Evolutionary conservation across 768 basidiomycete species (phyloP), one percentile per base, ranked within the genome.

Genomic region (Lactarius sanguifluus): DNA sequence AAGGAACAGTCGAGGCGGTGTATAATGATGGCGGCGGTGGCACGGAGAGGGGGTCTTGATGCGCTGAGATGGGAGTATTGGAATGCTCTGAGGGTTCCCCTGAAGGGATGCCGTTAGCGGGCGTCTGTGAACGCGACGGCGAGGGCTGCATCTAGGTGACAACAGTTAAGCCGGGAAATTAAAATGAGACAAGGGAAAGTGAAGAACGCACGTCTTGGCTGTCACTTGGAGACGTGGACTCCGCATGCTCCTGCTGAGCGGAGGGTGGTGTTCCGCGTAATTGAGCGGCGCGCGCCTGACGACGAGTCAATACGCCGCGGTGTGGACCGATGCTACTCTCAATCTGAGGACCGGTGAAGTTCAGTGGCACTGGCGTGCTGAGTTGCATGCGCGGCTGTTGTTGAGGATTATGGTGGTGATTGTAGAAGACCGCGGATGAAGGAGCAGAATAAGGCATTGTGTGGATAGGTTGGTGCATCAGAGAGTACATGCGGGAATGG

Each of bases 391-490:
- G 55, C 9, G 64, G 57, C 7, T 65, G 67, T 7, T 67, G 66
- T 34, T 59, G 66, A 45, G 18, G 30, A 57, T 61, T 61, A 57
- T 50, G 59, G 23, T 66, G 69, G 43, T 65, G 64, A 62, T 69
- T 62, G 67, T 64, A 62, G 65, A 71, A 64, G 59, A 66, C 30
- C 30, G 68, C 40, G 59, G 62, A 56, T 55, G 69, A 64, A 30
- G 63, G 56, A 61, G 72, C 62, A 65, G 72, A 59, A 64, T 69
- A 70, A 60, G 67, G 69, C 67, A 69, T 52, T 58, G 70, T 67
- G 59, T 70, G 67, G 69, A 69, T 62, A 65, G 71, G 69, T n/a
- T 69, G 66, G 54, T 68, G 67, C 45, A 71, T 71, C 64, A 72
- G 65, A 71, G 69, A 60, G 43, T 71, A 71, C 64, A 72, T 69